Evolutionary conservation across 1,139 yeast genomes (phyloP).

Genomic region (Saccharomyces hybrid): DNA sequence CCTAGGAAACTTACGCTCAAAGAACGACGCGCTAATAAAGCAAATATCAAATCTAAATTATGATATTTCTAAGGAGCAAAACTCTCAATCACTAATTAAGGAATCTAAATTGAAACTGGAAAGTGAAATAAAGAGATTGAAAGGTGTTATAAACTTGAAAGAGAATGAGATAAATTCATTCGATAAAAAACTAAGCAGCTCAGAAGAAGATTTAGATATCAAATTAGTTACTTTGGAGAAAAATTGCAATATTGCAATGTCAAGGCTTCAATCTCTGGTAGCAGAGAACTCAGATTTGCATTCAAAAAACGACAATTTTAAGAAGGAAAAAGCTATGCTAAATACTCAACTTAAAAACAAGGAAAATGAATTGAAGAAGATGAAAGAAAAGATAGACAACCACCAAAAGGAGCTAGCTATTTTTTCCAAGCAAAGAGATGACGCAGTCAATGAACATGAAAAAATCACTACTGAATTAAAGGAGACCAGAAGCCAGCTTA

Average conservation of each 20-base stretch:
- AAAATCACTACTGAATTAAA: constrained; percentile 17
- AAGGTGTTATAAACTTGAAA: constrained; percentile 4
- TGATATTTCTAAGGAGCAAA: background rate
- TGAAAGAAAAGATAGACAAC: constrained; percentile 29
- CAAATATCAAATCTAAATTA: background rate
- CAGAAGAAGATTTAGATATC: constrained; percentile 33
- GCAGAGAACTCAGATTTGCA: constrained; percentile 33
- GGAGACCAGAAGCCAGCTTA: constrained; percentile 22
- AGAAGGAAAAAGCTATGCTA: constrained; percentile 30
- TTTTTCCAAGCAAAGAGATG: constrained; percentile 28
- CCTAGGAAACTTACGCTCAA: background rate
- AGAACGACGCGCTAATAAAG: background rate
- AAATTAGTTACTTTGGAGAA: constrained; percentile 30
- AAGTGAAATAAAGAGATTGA: constrained; percentile 10
- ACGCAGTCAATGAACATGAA: constrained; percentile 15
- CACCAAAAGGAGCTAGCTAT: constrained; percentile 22
- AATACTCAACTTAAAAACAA: constrained; percentile 32
- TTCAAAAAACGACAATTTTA: constrained; percentile 12
- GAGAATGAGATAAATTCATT: constrained; percentile 26
- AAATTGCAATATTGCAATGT: constrained; percentile 30
- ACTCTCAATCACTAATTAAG: background rate
- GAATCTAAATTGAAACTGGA: constrained; percentile 3
- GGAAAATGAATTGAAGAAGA: constrained; percentile 32
- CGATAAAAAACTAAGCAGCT: constrained; percentile 29
- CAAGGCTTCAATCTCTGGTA: constrained; percentile 38